Base-by-base conservation (phyloP, 495 filamentous ascomycete species). In the Parachaetomium inaequale region DNA sequence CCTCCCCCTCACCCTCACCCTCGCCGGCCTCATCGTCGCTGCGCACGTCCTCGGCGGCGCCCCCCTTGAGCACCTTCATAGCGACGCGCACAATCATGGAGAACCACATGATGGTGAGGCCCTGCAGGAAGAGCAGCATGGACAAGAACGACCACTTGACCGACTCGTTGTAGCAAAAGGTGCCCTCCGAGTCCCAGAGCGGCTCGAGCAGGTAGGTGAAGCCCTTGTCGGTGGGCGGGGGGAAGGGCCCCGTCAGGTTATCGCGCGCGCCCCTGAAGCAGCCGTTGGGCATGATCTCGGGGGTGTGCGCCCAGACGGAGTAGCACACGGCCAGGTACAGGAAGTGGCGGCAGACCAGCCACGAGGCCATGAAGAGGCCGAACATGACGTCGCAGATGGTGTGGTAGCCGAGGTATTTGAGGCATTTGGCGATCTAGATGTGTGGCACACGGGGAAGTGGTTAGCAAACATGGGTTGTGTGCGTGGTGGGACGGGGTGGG, bases 361-460 rank as follows among this genome's bases (percentile, higher is more conserved):
- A 98, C 55, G 84, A 84, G 23, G 90, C 64, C 76, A 98, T 87
- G 77, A 98, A 96, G 42, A 95, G 66, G 40, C 85, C 95, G 69
- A 98, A 98, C 45, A 85, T 84, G 59, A 85, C 74, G 69, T 97
- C 93, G 83, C 93, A 96, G 63, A 87, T 74, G 12, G 73, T 85
- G 54, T 86, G 82, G 75, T 79, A 90, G 56, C 87, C 85, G 17
- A 94, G 73, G 71, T 98, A 98, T 74, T 95, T 96, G 63, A 98
- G 84, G 62, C 94, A 88, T 74, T 98, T 98, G 47, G 94, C 94
- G n/a, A 86, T 71, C 93, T n/a, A n/a, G n/a, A n/a, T n/a, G n/a
- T 98, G 23, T 19, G 58, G 17, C 1, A 42, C 1, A 42, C 8
- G 59, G 14, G 32, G 40, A 14, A 11, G 19, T 25, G 21, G 51